Conservation (phyloP, 345 rosid species). For the Microthlaspi erraticum region DNA sequence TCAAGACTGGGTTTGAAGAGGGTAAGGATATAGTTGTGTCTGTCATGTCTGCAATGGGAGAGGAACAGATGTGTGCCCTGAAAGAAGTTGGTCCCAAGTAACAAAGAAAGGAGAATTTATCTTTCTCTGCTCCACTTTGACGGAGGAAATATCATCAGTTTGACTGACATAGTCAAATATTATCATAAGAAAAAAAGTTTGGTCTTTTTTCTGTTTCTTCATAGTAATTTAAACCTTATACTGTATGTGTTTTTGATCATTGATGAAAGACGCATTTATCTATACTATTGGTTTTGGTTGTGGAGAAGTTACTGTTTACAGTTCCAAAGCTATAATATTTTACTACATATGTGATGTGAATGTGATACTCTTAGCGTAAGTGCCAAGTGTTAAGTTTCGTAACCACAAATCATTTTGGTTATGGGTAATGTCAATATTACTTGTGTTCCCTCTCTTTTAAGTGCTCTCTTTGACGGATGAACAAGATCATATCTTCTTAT, state of each 20-base stretch:
- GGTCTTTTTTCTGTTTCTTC: neutral
- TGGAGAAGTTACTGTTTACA: slow-evolving; percentile 15
- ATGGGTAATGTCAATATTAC: neutral
- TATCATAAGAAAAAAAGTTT: neutral
- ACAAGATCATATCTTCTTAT: no score
- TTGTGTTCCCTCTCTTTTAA: slow-evolving; percentile 49
- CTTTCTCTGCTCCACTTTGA: slow-evolving; percentile 9
- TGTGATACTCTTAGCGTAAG: neutral
- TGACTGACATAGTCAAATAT: slow-evolving; percentile 4
- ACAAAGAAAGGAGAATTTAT: neutral
- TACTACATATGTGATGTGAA: neutral
- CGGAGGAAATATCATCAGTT: slow-evolving; percentile 20
- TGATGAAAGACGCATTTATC: slow-evolving; percentile 9
- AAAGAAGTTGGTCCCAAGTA: slow-evolving; percentile 74
- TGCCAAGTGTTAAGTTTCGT: neutral
- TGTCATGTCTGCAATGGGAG: slow-evolving; percentile 88
- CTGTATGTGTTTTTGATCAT: neutral
- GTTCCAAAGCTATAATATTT: slow-evolving; percentile 8
- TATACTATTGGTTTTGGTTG: slow-evolving; percentile 14
- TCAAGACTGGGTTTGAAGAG: slow-evolving; percentile 68
- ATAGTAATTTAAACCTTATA: slow-evolving; percentile 4
- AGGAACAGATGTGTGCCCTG: slow-evolving; percentile 77
- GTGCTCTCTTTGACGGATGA: slow-evolving; percentile 48
- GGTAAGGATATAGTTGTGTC: slow-evolving; percentile 76
- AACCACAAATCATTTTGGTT: neutral